These are phyloP conservation scores for Neurospora tetraspora DNA, from an alignment of 495 filamentous ascomycete species.

Conservation along the genomic window DNA sequence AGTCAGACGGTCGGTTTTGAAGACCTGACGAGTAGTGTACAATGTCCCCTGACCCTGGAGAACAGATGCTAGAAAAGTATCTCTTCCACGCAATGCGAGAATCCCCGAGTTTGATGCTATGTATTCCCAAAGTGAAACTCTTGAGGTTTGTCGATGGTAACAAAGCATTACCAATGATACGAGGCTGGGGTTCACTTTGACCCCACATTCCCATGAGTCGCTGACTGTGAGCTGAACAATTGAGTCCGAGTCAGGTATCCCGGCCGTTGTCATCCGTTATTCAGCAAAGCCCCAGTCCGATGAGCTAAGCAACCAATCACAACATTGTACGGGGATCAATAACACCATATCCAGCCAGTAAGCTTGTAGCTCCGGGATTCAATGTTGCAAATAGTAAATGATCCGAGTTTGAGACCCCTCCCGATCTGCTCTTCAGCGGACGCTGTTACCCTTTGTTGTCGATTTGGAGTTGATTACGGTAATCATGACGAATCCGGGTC, in stretches of 20 bases:
- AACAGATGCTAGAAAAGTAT: not conserved
- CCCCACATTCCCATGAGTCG: not conserved
- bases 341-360: not conserved
- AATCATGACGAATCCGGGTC: not conserved
- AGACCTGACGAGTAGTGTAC: not conserved
- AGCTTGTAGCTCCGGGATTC: not conserved
- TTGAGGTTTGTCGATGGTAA: not conserved
- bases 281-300: not conserved
- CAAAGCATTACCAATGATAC: not conserved
- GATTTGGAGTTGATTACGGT: not conserved
- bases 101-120: not conserved
- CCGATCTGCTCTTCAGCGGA: not conserved
- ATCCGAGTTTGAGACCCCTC: not conserved
- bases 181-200: not conserved
- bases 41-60: not conserved
- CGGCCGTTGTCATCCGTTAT: slow-evolving; percentile 1
- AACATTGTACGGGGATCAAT: not conserved
- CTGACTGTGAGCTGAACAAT: not conserved
- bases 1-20: no score
- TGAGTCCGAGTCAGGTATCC: not conserved
- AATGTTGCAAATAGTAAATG: not conserved
- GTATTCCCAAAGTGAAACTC: not conserved
- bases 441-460: not conserved
- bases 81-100: not conserved
- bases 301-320: not conserved